These are phyloP conservation scores for Saccharum spontaneum DNA, from an alignment of 176 grass and related monocot genomes.

Conservation along the genomic window DNA sequence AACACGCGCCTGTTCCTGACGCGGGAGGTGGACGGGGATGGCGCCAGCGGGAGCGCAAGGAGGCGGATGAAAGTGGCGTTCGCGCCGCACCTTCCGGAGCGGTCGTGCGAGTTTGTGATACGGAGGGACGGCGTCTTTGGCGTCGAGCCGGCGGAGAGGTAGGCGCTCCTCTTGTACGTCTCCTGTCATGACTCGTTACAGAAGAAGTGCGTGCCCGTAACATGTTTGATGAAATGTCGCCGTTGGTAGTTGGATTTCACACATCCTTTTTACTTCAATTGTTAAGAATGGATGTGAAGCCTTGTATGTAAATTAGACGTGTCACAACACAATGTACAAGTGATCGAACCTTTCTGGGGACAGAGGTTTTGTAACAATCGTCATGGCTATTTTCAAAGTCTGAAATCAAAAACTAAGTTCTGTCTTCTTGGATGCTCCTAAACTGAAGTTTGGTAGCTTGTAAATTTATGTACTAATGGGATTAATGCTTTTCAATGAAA, in stretches of 20 bases:
- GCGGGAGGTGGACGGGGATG: constrained; percentile 43
- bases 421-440: constrained; percentile 28
- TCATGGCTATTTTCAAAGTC: neutral
- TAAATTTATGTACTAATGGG: neutral
- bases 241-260: constrained; percentile 5
- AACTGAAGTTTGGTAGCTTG: neutral
- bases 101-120: constrained; percentile 71
- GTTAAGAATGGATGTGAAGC: constrained; percentile 19
- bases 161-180: constrained; percentile 11
- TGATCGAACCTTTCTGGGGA: neutral
- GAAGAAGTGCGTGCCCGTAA: neutral
- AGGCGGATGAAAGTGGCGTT: constrained; percentile 85
- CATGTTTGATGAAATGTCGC: constrained; percentile 38
- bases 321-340: constrained; percentile 9
- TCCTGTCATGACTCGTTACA: neutral
- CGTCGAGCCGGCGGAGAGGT: constrained; percentile 43
- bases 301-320: constrained; percentile 24
- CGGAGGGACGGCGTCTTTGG: constrained; percentile 69
- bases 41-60: constrained; percentile 28
- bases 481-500: neutral
- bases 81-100: constrained; percentile 66
- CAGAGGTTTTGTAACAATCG: neutral
- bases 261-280: neutral
- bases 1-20: constrained; percentile 87
- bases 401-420: neutral